Base-by-base conservation (phyloP, 1,284 basidiomycete genomes). In the Cryptococcus sp. region DNA sequence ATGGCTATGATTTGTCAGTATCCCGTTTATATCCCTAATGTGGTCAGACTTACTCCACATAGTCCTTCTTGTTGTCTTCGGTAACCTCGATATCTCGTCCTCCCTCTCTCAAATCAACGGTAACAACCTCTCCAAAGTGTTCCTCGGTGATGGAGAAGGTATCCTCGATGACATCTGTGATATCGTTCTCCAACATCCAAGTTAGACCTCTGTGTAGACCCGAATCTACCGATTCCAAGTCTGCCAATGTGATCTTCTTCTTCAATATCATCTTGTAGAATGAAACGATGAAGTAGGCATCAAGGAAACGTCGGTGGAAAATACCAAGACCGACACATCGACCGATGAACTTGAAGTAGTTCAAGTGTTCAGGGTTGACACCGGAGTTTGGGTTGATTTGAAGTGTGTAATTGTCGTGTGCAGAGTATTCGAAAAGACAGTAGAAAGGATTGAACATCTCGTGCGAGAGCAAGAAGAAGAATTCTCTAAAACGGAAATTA, bases 371-470 rank as follows among this genome's bases (percentile, higher is more conserved):
- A 0, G 95, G 96, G 76, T 98, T 98, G 73, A 98, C 91, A 56
- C 89, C 91, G 13, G 92, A 96, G 65, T 94, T 93, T 50, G 93
- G 93, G 78, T 97, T 97, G 79, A 97, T 95, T 79, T 97, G 94
- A 10, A 98, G 84, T 4, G 96, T 99, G 79, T 98, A 98, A 79
- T 98, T 98, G 83, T 98, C 96, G 77, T 97, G 93, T 11, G 96
- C 90, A 1, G 95, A 98, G 78, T 98, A 98, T 79, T 98, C 94
- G 79, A 99, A 99, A 46, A 99, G 81, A 65, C 96, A 96, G 78
- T 98, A 99, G 79, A 95, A 96, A n/a, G 93, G 93, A 77, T 95
- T 91, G 82, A 95, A 94, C 80, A 94, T 91, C 76, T 98, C 96
- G 79, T 98, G 96, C 35, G 93, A 97, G 53, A 99, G 83, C 55